Conservation (phyloP, 805 yeast genomes). For the Kluyveromyces wickerhamii region DNA sequence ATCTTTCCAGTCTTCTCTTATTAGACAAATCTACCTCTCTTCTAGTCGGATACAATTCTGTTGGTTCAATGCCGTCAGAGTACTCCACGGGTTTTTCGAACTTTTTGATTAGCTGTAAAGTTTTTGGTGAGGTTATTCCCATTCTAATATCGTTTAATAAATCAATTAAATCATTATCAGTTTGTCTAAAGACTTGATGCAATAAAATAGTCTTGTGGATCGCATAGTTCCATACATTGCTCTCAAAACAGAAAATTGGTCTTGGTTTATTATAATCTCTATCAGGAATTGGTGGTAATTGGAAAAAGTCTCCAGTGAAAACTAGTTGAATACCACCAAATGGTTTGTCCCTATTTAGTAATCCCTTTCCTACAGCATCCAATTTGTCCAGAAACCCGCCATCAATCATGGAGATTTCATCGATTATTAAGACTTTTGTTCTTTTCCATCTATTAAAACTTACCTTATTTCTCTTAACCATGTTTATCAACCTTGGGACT, state of each 20-base stretch:
- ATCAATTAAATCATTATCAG: constrained; percentile 66
- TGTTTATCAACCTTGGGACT: constrained; percentile 37
- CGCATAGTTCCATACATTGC: constrained; percentile 57
- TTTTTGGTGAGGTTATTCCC: constrained; percentile 47
- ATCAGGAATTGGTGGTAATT: constrained; percentile 79
- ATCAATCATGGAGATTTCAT: constrained; percentile 93
- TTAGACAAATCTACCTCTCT: constrained; percentile 79
- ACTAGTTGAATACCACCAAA: constrained; percentile 94
- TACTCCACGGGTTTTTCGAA: constrained; percentile 12
- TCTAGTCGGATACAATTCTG: constrained; percentile 83
- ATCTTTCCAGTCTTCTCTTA: constrained; percentile 35
- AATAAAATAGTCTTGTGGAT: constrained; percentile 62
- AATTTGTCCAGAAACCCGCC: constrained; percentile 69
- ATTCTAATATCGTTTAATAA: constrained; percentile 75
- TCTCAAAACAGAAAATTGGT: constrained; percentile 64
- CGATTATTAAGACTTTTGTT: constrained; percentile 69
- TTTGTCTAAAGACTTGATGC: constrained; percentile 72
- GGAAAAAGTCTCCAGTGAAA: constrained; percentile 92
- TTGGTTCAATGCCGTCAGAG: constrained; percentile 62
- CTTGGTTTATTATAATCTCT: constrained; percentile 27
- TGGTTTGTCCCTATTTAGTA: constrained; percentile 46
- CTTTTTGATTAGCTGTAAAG: constrained; percentile 12
- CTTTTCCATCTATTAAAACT: constrained; percentile 52
- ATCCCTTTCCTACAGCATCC: constrained; percentile 54
- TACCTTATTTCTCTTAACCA: constrained; percentile 40